A percentile compares a stretch with the other conserved stretches of the same genome.
These are phyloP conservation scores for Raphanus raphanistrum DNA, from an alignment of 345 rosid genomes.

Conservation along the genomic window DNA sequence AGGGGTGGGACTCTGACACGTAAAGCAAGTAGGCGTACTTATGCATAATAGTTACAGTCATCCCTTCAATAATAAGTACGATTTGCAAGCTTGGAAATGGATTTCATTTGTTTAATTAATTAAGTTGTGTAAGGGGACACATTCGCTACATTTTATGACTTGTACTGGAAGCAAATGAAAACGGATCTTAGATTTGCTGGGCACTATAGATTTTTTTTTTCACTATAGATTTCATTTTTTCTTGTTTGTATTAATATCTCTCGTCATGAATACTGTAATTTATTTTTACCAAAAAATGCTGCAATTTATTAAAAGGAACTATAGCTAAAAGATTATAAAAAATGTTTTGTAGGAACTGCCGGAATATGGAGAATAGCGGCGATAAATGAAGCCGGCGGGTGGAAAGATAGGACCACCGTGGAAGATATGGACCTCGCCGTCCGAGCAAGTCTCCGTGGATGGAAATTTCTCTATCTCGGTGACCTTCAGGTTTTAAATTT, in stretches of 20 bases:
- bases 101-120: conserved; percentile 7
- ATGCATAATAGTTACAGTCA: not conserved
- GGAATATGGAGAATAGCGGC: conserved; percentile 99
- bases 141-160: conserved; percentile 28
- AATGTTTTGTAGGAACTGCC: conserved; percentile 68
- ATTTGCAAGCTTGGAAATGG: conserved; percentile 22
- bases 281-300: too few relatives aligned
- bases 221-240: too few relatives aligned
- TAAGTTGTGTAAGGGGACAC: conserved; percentile 19
- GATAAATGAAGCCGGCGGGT: conserved; percentile 97
- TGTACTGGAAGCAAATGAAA: conserved; percentile 22
- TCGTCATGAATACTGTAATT: not conserved
- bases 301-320: too few relatives aligned
- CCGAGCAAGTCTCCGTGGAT: conserved; percentile 92
- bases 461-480: conserved; percentile 98
- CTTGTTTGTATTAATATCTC: too few relatives aligned
- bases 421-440: conserved; percentile 99
- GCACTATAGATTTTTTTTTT: too few relatives aligned
- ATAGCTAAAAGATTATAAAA: too few relatives aligned
- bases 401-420: conserved; percentile 98
- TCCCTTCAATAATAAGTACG: conserved; percentile 21
- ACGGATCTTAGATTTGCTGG: conserved; percentile 4
- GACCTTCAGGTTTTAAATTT: conserved; percentile 72
- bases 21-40: conserved; percentile 27
- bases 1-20: conserved; percentile 28